Percentiles rank a stretch among this genome's conserved stretches.
These are phyloP conservation scores for Saccharum spontaneum DNA, from an alignment of 176 grass and related monocot genomes.

Conservation along the genomic window DNA sequence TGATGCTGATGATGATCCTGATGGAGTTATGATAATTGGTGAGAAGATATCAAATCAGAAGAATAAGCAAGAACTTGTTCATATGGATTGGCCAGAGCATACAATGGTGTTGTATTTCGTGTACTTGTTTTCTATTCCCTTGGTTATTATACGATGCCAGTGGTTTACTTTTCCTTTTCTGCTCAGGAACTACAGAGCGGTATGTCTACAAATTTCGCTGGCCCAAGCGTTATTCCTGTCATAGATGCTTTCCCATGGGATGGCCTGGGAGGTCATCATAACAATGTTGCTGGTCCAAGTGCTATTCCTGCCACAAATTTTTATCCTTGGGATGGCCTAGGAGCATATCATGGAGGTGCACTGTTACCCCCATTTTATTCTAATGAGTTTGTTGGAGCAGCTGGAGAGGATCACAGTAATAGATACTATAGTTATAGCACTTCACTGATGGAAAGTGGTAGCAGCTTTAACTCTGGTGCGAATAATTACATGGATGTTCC, in stretches of 20 bases:
- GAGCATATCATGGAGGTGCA: slow-evolving; percentile 29
- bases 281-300: slow-evolving; percentile 27
- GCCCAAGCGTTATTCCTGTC: slow-evolving; percentile 38
- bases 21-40: slow-evolving; percentile 51
- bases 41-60: slow-evolving; percentile 51
- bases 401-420: slow-evolving; percentile 26
- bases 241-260: slow-evolving; percentile 14
- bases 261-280: slow-evolving; percentile 30
- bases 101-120: slow-evolving; percentile 45
- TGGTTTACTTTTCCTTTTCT: slow-evolving; percentile 21
- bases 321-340: slow-evolving; percentile 25
- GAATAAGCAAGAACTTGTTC: slow-evolving; percentile 55
- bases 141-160: background rate
- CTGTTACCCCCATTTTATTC: slow-evolving; percentile 9
- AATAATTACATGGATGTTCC: slow-evolving; percentile 49
- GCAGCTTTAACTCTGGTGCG: slow-evolving; percentile 47
- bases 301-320: slow-evolving; percentile 29
- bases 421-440: slow-evolving; percentile 34
- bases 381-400: slow-evolving; percentile 34
- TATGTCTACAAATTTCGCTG: slow-evolving; percentile 27
- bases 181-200: slow-evolving; percentile 38
- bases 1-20: slow-evolving; percentile 62
- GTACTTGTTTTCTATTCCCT: slow-evolving; percentile 5
- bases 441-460: slow-evolving; percentile 24
- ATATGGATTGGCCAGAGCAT: slow-evolving; percentile 44